phyloP scores from a whole-genome alignment of 495 filamentous ascomycete genomes.

The Trichoderma gamsii region DNA sequence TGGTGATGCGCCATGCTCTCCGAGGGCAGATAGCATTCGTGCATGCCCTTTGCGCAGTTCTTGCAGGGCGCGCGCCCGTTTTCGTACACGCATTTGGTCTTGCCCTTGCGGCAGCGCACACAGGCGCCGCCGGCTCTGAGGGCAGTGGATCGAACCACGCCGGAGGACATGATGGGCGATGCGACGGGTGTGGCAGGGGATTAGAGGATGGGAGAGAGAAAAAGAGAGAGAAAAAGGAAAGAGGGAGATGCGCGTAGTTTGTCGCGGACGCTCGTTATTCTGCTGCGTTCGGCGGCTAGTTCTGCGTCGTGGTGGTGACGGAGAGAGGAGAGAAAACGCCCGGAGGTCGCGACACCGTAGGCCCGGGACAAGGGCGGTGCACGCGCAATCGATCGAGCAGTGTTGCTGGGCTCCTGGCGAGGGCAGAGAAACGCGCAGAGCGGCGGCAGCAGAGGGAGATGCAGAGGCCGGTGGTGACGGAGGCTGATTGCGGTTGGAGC shows the following conservation, averaged over 20 bases:
- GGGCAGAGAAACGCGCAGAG: background rate
- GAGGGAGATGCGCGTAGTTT: background rate
- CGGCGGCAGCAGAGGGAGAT: background rate
- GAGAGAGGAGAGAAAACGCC: background rate
- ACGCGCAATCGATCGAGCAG: background rate
- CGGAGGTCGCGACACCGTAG: conserved; percentile 10
- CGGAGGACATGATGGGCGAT: conserved; percentile 33
- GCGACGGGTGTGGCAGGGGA: background rate
- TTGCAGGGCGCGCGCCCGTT: conserved; percentile 46
- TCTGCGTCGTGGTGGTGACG: conserved; percentile 2
- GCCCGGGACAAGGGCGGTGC: conserved; percentile 4
- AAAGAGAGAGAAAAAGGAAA: background rate
- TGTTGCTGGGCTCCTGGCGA: background rate
- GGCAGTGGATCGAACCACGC: conserved; percentile 42
- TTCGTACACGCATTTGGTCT: conserved; percentile 50
- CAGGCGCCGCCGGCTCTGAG: conserved; percentile 48
- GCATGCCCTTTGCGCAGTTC: conserved; percentile 50
- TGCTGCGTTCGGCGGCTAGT: background rate
- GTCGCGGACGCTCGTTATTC: background rate
- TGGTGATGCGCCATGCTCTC: conserved; percentile 44
- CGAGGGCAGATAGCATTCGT: conserved; percentile 48
- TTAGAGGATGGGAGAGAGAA: background rate
- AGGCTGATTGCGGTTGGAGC: background rate
- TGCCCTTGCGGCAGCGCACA: conserved; percentile 49
- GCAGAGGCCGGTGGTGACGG: background rate